Evolutionary conservation across 768 basidiomycete genomes (phyloP).

Genomic region (Podaxis pistillaris): DNA sequence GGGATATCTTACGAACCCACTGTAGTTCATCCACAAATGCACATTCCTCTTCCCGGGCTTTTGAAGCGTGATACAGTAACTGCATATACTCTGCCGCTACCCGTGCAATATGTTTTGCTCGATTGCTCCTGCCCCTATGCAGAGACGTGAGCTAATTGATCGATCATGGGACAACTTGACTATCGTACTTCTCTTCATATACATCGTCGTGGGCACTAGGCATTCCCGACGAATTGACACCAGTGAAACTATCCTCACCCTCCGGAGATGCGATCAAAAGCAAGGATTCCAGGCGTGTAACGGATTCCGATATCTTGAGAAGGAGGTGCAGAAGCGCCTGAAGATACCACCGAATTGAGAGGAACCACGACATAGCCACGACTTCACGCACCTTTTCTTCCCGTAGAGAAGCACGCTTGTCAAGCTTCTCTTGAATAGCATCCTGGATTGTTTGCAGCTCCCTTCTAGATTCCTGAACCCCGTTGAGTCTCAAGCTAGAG

Average conservation of each 20-base stretch:
- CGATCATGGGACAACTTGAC: not conserved
- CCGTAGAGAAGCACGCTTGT: conserved; percentile 69
- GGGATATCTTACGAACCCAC: conserved; percentile 59
- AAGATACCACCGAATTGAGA: conserved; percentile 8
- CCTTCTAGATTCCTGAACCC: conserved; percentile 53
- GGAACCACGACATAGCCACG: not conserved
- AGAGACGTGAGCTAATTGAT: conserved; percentile 38
- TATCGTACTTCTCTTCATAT: conserved; percentile 38
- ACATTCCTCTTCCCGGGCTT: conserved; percentile 76
- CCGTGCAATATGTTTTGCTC: conserved; percentile 78
- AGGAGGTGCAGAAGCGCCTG: conserved; percentile 85
- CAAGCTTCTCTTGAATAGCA: conserved; percentile 76
- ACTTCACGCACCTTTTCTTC: conserved; percentile 72
- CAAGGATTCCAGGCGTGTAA: conserved; percentile 84
- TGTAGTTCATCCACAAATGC: conserved; percentile 80
- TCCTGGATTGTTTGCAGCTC: conserved; percentile 68
- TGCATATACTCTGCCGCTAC: conserved; percentile 92
- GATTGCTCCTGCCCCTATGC: conserved; percentile 33
- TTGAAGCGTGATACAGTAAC: conserved; percentile 83
- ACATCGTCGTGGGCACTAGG: conserved; percentile 38
- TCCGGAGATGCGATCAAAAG: conserved; percentile 64
- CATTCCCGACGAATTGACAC: conserved; percentile 33
- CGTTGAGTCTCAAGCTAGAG: not conserved
- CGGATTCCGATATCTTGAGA: conserved; percentile 89
- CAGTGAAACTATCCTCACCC: conserved; percentile 37